Conservation (phyloP, 1,284 basidiomycete genomes). For the Porodaedalea pini region DNA sequence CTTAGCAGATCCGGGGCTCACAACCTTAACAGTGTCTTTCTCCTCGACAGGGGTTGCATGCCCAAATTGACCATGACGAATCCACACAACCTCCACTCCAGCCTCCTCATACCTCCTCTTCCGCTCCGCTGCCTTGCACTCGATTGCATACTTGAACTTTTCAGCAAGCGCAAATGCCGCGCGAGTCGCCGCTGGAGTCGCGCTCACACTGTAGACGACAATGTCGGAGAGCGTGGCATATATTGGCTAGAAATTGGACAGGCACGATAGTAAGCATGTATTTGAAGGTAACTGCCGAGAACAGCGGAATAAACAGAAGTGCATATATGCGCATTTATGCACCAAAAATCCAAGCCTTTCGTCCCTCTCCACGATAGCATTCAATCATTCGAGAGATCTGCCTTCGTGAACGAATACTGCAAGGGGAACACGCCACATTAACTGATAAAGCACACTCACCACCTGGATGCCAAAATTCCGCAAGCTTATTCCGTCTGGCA, state of each 20-base stretch:
- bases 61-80: constrained; percentile 11
- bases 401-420: background rate
- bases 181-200: constrained; percentile 36
- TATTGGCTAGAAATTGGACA: constrained; percentile 58
- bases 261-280: background rate
- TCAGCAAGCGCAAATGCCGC: constrained; percentile 56
- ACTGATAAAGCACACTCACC: constrained; percentile 45
- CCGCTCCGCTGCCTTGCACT: constrained; percentile 51
- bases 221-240: constrained; percentile 89
- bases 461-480: constrained; percentile 82
- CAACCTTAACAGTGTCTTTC: constrained; percentile 3
- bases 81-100: constrained; percentile 19
- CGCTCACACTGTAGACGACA: constrained; percentile 77
- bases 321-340: background rate
- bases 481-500: constrained; percentile 72
- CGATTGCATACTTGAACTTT: constrained; percentile 55
- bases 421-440: constrained; percentile 11
- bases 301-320: background rate
- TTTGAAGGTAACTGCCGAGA: background rate
- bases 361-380: background rate
- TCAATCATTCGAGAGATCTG: background rate
- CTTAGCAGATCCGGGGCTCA: background rate
- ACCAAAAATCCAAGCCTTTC: background rate
- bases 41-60: constrained; percentile 5
- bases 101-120: constrained; percentile 27